These are phyloP conservation scores for Hortaea werneckii DNA, from an alignment of 2,329 filamentous ascomycete species.

Conservation along the genomic window DNA sequence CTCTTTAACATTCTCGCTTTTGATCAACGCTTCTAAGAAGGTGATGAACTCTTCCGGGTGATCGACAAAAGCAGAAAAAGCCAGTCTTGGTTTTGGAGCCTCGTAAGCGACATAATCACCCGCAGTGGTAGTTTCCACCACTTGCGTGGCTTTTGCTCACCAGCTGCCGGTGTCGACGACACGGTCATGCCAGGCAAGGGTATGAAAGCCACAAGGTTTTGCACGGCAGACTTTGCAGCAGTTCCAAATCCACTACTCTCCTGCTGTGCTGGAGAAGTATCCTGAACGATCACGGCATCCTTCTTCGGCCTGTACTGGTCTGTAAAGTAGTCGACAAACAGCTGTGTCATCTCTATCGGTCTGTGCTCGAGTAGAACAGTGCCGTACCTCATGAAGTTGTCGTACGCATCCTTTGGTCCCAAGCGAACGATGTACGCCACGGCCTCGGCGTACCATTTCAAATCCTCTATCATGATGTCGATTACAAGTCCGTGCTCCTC, in stretches of 20 bases:
- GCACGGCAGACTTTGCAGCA: slow-evolving; percentile 63
- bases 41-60: slow-evolving; percentile 83
- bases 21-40: slow-evolving; percentile 81
- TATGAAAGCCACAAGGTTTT: slow-evolving; percentile 74
- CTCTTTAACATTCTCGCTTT: slow-evolving; percentile 58
- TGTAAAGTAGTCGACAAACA: slow-evolving; percentile 94
- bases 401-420: slow-evolving; percentile 72
- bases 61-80: slow-evolving; percentile 94
- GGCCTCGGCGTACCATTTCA: slow-evolving; percentile 79
- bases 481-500: slow-evolving; percentile 89
- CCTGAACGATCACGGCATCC: slow-evolving; percentile 44
- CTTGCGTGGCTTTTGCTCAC: slow-evolving; percentile 29
- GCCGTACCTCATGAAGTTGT: slow-evolving; percentile 89
- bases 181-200: slow-evolving; percentile 77
- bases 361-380: slow-evolving; percentile 83
- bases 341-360: slow-evolving; percentile 65
- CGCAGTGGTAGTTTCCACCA: slow-evolving; percentile 44
- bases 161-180: slow-evolving; percentile 40
- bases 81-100: slow-evolving; percentile 71
- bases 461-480: slow-evolving; percentile 91
- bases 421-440: slow-evolving; percentile 85
- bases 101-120: slow-evolving; percentile 54
- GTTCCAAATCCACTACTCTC: slow-evolving; percentile 26
- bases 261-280: slow-evolving; percentile 28
- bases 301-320: slow-evolving; percentile 68